These are phyloP conservation scores for Erodium chrysanthum DNA, from an alignment of 441 rosid genomes.

Conservation along the genomic window DNA sequence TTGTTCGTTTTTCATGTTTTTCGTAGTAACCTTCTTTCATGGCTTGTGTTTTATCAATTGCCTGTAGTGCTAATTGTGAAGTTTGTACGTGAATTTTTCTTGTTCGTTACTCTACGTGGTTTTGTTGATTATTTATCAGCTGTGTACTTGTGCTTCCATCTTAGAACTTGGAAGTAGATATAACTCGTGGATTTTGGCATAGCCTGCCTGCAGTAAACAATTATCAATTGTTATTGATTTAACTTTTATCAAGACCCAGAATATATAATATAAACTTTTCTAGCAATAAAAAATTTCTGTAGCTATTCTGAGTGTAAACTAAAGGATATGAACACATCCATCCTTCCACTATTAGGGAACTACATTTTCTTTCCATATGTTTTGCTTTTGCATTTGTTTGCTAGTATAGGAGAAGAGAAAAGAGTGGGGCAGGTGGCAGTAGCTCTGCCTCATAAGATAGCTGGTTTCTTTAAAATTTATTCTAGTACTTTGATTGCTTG, in stretches of 20 bases:
- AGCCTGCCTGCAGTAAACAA: not conserved
- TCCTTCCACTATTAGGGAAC: not conserved
- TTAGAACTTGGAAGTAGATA: slow-evolving; percentile 1
- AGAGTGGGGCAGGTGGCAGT: no score
- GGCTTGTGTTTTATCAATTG: not conserved
- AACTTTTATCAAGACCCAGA: not conserved
- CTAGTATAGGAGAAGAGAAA: not conserved
- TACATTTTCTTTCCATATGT: not conserved
- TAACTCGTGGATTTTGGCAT: not conserved
- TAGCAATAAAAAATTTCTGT: not conserved
- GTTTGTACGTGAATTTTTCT: not conserved
- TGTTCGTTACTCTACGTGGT: not conserved
- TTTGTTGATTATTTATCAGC: not conserved
- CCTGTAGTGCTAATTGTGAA: not conserved
- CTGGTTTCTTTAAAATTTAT: not conserved
- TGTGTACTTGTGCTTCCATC: not conserved
- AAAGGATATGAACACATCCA: slow-evolving; percentile 3
- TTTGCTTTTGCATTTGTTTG: not conserved
- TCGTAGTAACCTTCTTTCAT: not conserved
- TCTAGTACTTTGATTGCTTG: slow-evolving; percentile 4
- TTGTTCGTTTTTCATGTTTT: slow-evolving; percentile 2
- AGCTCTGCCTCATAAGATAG: not conserved
- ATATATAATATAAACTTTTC: no score
- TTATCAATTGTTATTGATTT: not conserved
- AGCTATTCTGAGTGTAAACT: slow-evolving; percentile 2